A percentile compares a stretch with the other conserved stretches of the same genome.
These are phyloP conservation scores for Harringtonia aguacate DNA, from an alignment of 2,329 filamentous ascomycete species.

Conservation along the genomic window DNA sequence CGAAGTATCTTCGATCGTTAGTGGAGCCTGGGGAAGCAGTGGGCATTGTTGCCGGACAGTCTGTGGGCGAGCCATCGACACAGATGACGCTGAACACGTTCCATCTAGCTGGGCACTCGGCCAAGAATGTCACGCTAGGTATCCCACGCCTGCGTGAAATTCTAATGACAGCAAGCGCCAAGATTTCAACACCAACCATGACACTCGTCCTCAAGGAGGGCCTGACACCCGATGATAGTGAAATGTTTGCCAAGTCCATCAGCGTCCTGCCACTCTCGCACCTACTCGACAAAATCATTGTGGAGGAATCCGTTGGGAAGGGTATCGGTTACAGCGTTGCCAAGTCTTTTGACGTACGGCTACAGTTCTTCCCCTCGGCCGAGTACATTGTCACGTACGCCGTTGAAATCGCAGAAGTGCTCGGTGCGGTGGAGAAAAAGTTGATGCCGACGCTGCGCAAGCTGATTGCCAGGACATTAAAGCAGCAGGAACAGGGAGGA, in stretches of 20 bases:
- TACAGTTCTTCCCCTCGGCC: slow-evolving; percentile 72
- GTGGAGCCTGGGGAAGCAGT: slow-evolving; percentile 95
- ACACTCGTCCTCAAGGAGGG: slow-evolving; percentile 69
- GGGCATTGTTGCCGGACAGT: slow-evolving; percentile 92
- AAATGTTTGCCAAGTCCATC: slow-evolving; percentile 84
- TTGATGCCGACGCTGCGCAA: slow-evolving; percentile 64
- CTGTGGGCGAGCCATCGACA: slow-evolving; percentile 91
- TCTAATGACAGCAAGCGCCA: slow-evolving; percentile 87
- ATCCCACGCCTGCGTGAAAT: slow-evolving; percentile 96
- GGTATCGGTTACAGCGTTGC: slow-evolving; percentile 59
- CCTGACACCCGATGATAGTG: slow-evolving; percentile 55
- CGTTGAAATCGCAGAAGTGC: slow-evolving; percentile 67
- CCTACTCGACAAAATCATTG: slow-evolving; percentile 69
- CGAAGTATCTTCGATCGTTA: slow-evolving; percentile 86
- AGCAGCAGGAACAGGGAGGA: slow-evolving; percentile 59
- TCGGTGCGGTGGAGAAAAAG: slow-evolving; percentile 67
- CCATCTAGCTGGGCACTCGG: slow-evolving; percentile 95
- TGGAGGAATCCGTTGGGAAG: slow-evolving; percentile 68
- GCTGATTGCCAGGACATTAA: slow-evolving; percentile 67
- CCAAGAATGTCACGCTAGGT: slow-evolving; percentile 98
- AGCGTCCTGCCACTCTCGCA: slow-evolving; percentile 76
- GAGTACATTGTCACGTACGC: slow-evolving; percentile 84
- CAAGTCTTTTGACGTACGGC: slow-evolving; percentile 73
- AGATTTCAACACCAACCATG: slow-evolving; percentile 87
- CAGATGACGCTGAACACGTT: slow-evolving; percentile 99